Evolutionary conservation across 257 asterid species (phyloP), one percentile per base, ranked within the genome.

Genomic region (Capsicum baccatum): DNA sequence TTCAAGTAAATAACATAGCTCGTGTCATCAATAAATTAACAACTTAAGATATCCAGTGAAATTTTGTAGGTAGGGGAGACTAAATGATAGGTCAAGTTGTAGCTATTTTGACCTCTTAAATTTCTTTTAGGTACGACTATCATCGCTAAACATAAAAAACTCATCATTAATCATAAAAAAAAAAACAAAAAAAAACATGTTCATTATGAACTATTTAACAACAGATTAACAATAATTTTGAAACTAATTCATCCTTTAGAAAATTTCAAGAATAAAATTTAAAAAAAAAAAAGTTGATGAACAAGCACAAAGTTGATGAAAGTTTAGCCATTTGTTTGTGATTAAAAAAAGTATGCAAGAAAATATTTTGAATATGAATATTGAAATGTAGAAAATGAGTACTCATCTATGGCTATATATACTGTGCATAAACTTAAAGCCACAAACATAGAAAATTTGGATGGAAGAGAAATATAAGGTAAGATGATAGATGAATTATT

Each of bases 271-370:
- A 44, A 44, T 44, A 44, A 44, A 44, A 44, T 21, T 21, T 21
- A 21, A 48, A 52, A 73, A 52, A 73, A 73, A 48, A 6, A 73
- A 73, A 1, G 80, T 47, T 16, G 73, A 66, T n/a, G 58, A 47
- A 48, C 5, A 11, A n/a, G 9, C 42, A 73, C 59, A 48, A 73
- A 73, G 80, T 47, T 47, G 42, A 21, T 73, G 80, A 73, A 10
- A 73, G 42, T 47, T 73, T 73, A 19, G 80, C 59, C 80, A 73
- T 73, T 47, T 73, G 12, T 42, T 19, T 48, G n/a, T 11, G 39
- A 47, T 47, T 3, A 11, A 47, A 47, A 66, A 2, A 47, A 21
- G 6, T 44, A 47, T 19, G n/a, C 12, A 73, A 19, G 48, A 19
- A 7, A 6, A 48, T 19, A 6, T 21, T 19, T 48, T 73, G 12